A percentile compares a stretch with the other conserved stretches of the same genome.
These are phyloP conservation scores for Cryphonectria naterciae DNA, from an alignment of 2,329 filamentous ascomycete species.

Conservation along the genomic window DNA sequence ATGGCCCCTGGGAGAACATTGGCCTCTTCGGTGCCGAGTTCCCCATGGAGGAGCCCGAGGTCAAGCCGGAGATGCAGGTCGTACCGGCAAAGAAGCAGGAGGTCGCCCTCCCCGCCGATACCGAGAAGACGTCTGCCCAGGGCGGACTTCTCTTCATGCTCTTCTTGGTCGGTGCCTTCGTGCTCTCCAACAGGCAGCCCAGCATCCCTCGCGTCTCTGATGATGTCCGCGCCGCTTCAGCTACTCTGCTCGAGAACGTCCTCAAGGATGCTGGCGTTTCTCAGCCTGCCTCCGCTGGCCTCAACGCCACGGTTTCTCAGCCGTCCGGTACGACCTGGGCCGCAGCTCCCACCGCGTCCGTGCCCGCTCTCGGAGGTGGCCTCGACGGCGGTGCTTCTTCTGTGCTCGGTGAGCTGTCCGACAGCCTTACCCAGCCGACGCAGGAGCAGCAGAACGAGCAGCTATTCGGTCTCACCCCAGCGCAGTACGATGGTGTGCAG, in stretches of 20 bases:
- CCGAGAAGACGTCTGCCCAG: conserved; percentile 71
- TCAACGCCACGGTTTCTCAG: conserved; percentile 54
- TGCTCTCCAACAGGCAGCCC: conserved; percentile 83
- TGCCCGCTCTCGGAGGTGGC: conserved; percentile 45
- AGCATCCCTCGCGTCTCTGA: conserved; percentile 79
- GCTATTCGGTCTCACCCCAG: conserved; percentile 81
- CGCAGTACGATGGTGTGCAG: conserved; percentile 86
- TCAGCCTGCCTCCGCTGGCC: conserved; percentile 43
- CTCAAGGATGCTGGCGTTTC: conserved; percentile 77
- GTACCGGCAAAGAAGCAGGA: conserved; percentile 60
- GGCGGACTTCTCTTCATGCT: conserved; percentile 91
- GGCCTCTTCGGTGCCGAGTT: conserved; percentile 73
- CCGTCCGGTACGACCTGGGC: conserved; percentile 57
- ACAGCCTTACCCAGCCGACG: conserved; percentile 72
- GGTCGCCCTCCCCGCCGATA: conserved; percentile 49
- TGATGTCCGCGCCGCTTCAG: conserved; percentile 78
- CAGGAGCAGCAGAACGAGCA: conserved; percentile 88
- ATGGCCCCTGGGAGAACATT: conserved; percentile 80
- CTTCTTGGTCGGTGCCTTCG: conserved; percentile 93
- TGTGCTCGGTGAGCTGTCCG: conserved; percentile 68
- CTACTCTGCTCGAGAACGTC: conserved; percentile 77
- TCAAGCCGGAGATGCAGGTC: conserved; percentile 63
- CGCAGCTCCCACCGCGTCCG: conserved; percentile 43
- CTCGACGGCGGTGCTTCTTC: conserved; percentile 59
- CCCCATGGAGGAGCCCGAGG: conserved; percentile 60